These are phyloP conservation scores for Fraxinus platypoda DNA, from an alignment of 305 asterid genomes.

Conservation along the genomic window DNA sequence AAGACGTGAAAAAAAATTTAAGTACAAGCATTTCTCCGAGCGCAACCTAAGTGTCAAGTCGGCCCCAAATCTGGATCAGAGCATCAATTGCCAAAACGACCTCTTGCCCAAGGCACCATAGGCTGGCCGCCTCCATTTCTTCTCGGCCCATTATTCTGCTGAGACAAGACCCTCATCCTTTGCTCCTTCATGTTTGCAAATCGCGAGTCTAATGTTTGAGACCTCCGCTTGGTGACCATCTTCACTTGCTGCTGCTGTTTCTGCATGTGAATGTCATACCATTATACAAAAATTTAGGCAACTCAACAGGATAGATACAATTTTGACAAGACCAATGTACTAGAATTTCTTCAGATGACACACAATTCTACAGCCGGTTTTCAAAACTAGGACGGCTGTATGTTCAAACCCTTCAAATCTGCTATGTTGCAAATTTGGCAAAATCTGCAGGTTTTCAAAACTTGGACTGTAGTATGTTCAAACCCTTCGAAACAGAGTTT, in stretches of 20 bases:
- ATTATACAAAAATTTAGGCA: neutral
- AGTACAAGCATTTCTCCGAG: neutral
- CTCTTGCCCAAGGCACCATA: slow-evolving; percentile 42
- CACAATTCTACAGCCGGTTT: neutral
- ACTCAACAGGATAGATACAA: neutral
- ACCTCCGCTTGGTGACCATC: slow-evolving; percentile 45
- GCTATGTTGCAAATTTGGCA: neutral
- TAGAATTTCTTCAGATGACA: neutral
- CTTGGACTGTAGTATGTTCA: neutral
- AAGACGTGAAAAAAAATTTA: neutral
- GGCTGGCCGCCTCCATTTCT: slow-evolving; percentile 38
- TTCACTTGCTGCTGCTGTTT: slow-evolving; percentile 30
- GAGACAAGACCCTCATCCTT: slow-evolving; percentile 54
- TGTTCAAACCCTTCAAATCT: neutral
- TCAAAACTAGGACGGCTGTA: neutral
- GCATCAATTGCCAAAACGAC: slow-evolving; percentile 41
- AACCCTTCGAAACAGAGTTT: neutral
- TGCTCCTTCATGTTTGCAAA: slow-evolving; percentile 90
- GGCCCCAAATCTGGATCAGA: neutral
- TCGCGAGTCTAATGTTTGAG: slow-evolving; percentile 77
- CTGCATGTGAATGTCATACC: neutral
- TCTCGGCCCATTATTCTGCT: slow-evolving; percentile 38
- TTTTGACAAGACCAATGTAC: neutral
- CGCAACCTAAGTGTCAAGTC: neutral
- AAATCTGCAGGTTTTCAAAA: neutral